phyloP scores from a whole-genome alignment of 495 filamentous ascomycete genomes.

The Lophium mytilinum region DNA sequence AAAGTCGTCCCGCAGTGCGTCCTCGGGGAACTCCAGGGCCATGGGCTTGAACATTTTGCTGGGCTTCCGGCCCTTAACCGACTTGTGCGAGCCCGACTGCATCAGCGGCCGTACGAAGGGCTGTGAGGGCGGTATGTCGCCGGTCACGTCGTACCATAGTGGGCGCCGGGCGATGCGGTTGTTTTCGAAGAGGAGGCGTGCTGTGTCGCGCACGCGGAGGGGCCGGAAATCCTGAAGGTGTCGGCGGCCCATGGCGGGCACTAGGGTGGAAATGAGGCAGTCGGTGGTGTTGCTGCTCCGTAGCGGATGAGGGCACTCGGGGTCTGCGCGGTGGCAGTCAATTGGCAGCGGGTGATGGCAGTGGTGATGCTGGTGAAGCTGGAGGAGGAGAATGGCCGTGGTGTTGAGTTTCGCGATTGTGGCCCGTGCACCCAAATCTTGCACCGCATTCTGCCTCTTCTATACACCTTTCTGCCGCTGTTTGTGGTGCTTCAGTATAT shows the following conservation, averaged over 20 bases:
- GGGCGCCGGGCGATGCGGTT: conserved; percentile 47
- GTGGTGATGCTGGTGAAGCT: too few species aligned
- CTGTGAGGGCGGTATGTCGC: conserved; percentile 71
- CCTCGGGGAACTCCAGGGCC: conserved; percentile 73
- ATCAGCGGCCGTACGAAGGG: conserved; percentile 55
- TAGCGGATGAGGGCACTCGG: too few species aligned
- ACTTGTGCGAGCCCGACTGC: conserved; percentile 9
- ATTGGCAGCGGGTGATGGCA: too few species aligned
- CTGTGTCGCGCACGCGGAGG: conserved; percentile 61
- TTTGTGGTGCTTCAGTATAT: too few species aligned
- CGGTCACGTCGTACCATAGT: conserved; percentile 68
- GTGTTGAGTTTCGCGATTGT: too few species aligned
- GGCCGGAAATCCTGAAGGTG: conserved; percentile 55
- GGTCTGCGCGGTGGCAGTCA: too few species aligned
- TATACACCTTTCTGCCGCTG: too few species aligned
- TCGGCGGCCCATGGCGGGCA: conserved; percentile 48
- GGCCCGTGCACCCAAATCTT: too few species aligned
- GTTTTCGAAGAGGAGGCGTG: conserved; percentile 48
- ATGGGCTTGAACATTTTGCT: conserved; percentile 75
- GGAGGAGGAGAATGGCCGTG: too few species aligned
- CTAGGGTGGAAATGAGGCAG: background rate
- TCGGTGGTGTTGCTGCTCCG: too few species aligned
- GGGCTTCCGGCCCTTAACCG: conserved; percentile 38
- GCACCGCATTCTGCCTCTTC: too few species aligned
- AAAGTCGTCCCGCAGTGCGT: conserved; percentile 69